Evolutionary conservation across 352 stramenopile species (phyloP).

Genomic region (Pythium pectinolyticum): DNA sequence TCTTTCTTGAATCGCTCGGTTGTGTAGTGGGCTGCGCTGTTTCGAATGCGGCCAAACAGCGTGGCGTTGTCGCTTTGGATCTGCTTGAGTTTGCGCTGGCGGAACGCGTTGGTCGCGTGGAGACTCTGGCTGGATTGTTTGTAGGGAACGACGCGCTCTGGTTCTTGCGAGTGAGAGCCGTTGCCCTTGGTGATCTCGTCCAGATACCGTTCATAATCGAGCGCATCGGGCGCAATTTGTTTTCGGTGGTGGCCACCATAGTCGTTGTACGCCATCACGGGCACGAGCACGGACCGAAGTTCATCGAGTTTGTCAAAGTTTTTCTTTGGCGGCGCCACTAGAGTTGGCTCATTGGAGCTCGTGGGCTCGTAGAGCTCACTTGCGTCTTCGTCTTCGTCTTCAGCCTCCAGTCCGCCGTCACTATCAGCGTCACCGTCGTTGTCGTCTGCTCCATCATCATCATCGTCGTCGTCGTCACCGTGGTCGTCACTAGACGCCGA

Average conservation of each 20-base stretch:
- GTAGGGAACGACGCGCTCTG: not conserved
- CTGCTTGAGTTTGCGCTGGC: conserved; percentile 52
- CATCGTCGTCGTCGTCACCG: not conserved
- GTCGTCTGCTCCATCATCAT: not conserved
- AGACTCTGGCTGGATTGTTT: not conserved
- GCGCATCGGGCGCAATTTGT: not conserved
- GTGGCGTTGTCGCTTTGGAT: conserved; percentile 63
- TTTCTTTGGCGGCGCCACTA: too few relatives aligned
- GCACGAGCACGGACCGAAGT: conserved; percentile 38
- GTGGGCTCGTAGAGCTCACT: not conserved
- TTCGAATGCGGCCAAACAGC: conserved; percentile 60
- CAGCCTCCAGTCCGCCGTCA: not conserved
- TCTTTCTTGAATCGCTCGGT: conserved; percentile 57
- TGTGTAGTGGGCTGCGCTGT: conserved; percentile 60
- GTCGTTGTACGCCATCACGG: conserved; percentile 30
- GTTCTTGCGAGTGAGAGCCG: not conserved
- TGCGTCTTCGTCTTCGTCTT: not conserved
- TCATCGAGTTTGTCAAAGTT: conserved; percentile 50
- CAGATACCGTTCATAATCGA: conserved; percentile 24
- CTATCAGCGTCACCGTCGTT: not conserved
- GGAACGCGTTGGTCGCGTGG: conserved; percentile 39
- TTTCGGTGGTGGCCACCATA: not conserved
- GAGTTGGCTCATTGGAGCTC: conserved; percentile 15
- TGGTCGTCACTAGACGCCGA: not conserved
- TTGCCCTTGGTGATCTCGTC: conserved; percentile 20